Conservation (phyloP, 2,329 filamentous ascomycete species). For the Chaetomium globosum region DNA sequence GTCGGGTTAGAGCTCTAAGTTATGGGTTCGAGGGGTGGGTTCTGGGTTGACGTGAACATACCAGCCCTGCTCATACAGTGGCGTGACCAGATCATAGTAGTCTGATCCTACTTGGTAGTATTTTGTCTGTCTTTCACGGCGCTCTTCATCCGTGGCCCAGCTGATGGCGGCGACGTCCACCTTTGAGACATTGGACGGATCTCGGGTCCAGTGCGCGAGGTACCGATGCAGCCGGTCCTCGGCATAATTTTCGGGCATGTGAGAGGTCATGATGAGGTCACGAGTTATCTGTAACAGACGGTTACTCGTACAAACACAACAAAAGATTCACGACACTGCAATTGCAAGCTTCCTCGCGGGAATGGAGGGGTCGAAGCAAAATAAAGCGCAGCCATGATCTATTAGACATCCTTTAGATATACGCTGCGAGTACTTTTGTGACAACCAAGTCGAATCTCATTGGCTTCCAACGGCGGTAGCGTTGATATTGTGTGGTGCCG, state of each 20-base stretch:
- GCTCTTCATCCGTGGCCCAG: slow-evolving; percentile 28
- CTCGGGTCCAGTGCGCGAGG: slow-evolving; percentile 25
- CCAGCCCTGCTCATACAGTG: slow-evolving; percentile 73
- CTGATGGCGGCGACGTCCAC: slow-evolving; percentile 26
- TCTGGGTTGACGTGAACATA: neutral
- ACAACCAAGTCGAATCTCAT: neutral
- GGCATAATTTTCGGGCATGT: slow-evolving; percentile 20
- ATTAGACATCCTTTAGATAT: neutral
- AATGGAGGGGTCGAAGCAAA: neutral
- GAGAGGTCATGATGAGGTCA: slow-evolving; percentile 13
- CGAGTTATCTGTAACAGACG: neutral
- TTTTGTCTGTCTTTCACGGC: slow-evolving; percentile 24
- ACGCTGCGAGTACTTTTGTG: neutral
- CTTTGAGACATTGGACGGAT: slow-evolving; percentile 14
- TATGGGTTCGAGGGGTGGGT: neutral
- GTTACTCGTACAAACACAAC: neutral
- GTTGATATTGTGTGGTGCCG: neutral
- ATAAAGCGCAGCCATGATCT: neutral
- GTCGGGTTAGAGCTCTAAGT: neutral
- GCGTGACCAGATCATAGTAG: slow-evolving; percentile 75
- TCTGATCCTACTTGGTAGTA: slow-evolving; percentile 26
- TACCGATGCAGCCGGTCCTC: slow-evolving; percentile 23
- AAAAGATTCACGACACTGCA: neutral
- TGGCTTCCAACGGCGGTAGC: neutral
- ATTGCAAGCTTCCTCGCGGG: neutral